Evolutionary conservation across 2,329 filamentous ascomycete species (phyloP), one percentile per base, ranked within the genome.

Genomic region (Botrytis fabae): DNA sequence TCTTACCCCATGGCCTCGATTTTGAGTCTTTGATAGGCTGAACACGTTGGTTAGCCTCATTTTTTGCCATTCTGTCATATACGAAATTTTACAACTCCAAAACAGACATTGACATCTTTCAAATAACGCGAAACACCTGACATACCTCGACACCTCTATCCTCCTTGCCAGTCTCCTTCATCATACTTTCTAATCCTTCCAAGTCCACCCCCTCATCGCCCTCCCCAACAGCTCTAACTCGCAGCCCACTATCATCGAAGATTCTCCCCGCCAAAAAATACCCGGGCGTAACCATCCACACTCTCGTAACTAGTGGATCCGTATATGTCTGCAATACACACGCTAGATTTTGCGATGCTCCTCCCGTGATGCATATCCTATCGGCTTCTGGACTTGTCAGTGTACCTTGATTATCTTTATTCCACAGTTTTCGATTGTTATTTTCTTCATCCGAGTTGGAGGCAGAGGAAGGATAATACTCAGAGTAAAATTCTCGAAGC

Each of bases 191-290:
- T 63, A 94, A 81, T 73, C 83, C 88, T 1, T 84, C 87, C 38
- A 97, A 81, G 81, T 97, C 90, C 57, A 97, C 83, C 0, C 94
- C 94, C 78, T 93, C 89, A 0, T 88, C 88, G 79, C 95, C 93
- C 82, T 97, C 94, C 0, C 91, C 91, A 20, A 95, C 87, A 2
- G 90, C 91, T 68, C 86, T 86, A 79, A 97, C 80, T 51, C 90
- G 88, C 5, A 97, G 94, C 1, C 93, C 92, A 8, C 90, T 86
- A 82, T 98, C 95, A 73, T 92, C 90, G 79, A 97, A 94, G 72
- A 97, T 93, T n/a, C 91, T 87, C 79, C 92, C 94, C 0, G 91
- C 92, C n/a, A 97, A 85, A 82, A 93, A 92, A 80, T 97, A 97
- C 64, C 91, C 92, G 7, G 95, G 95, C 32, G 92, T 90, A 2